phyloP scores from a whole-genome alignment of 306 rosid species.

The Medicago arabica region DNA sequence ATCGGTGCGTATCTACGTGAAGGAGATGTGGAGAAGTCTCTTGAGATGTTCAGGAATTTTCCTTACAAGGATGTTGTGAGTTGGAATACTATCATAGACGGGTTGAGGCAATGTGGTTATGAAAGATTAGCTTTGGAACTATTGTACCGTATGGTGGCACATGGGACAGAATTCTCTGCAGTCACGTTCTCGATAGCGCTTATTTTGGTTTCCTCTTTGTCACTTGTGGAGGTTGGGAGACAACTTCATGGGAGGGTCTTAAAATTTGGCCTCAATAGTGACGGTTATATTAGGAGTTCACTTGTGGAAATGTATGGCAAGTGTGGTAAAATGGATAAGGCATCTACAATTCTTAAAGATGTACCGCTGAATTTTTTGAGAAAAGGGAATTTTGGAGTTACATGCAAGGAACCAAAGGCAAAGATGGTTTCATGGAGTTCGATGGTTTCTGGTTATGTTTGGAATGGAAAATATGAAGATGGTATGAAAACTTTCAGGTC shows the following conservation, averaged over 20 bases:
- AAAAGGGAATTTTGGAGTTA: slow-evolving; percentile 39
- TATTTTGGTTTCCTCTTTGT: slow-evolving; percentile 73
- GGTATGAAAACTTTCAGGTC: slow-evolving; percentile 65
- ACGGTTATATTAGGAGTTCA: slow-evolving; percentile 71
- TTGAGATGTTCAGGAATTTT: slow-evolving; percentile 63
- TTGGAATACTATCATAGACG: slow-evolving; percentile 84
- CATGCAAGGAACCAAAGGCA: slow-evolving; percentile 46
- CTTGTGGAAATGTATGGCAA: slow-evolving; percentile 78
- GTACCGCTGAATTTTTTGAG: slow-evolving; percentile 47
- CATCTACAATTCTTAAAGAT: slow-evolving; percentile 61
- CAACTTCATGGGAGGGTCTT: slow-evolving; percentile 75
- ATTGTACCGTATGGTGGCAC: slow-evolving; percentile 66
- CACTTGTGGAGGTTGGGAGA: slow-evolving; percentile 65
- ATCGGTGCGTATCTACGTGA: slow-evolving; percentile 59
- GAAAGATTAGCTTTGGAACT: slow-evolving; percentile 60
- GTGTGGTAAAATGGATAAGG: slow-evolving; percentile 71
- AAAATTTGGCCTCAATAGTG: slow-evolving; percentile 50
- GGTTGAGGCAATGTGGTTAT: slow-evolving; percentile 68
- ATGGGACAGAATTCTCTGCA: slow-evolving; percentile 53
- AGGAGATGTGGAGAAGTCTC: slow-evolving; percentile 66
- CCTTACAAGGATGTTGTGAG: slow-evolving; percentile 73
- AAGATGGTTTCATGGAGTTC: slow-evolving; percentile 74
- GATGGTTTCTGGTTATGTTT: slow-evolving; percentile 77
- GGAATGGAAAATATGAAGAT: slow-evolving; percentile 65
- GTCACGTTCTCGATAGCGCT: slow-evolving; percentile 73